Evolutionary conservation across 129 eudicot species (phyloP).

Genomic region (Pseudognaphalium luteoalbum): DNA sequence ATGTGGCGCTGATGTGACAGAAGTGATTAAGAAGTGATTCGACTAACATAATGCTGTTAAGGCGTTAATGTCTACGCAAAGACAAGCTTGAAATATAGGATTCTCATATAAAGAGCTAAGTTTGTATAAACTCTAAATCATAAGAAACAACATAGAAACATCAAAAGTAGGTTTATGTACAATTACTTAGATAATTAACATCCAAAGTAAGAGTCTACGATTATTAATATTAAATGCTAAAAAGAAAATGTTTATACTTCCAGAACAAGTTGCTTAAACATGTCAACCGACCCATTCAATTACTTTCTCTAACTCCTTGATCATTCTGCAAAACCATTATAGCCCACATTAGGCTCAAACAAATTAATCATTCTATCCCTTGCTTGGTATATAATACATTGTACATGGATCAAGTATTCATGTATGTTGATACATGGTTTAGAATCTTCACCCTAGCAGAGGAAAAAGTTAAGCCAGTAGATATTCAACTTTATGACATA

Average conservation of each 20-base stretch:
- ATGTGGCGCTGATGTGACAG: background rate
- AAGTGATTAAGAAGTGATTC: too few species aligned
- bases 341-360: background rate
- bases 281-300: conserved; percentile 6
- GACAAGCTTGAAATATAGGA: too few species aligned
- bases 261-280: conserved; percentile 10
- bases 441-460: background rate
- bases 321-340: conserved; percentile 19
- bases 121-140: too few species aligned
- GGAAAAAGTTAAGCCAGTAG: background rate
- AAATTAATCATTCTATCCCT: too few species aligned
- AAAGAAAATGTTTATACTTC: background rate
- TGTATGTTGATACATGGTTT: background rate
- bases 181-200: background rate
- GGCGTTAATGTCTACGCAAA: background rate
- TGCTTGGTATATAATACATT: background rate
- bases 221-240: conserved; percentile 11
- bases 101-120: too few species aligned
- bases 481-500: background rate
- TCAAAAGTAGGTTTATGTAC: background rate
- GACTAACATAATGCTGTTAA: too few species aligned
- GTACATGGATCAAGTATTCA: conserved; percentile 12
- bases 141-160: background rate
- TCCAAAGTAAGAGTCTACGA: conserved; percentile 7
- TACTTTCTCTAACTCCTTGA: background rate